Base-by-base conservation (phyloP, 352 stramenopile genomes). In the Aphanomyces euteiches region DNA sequence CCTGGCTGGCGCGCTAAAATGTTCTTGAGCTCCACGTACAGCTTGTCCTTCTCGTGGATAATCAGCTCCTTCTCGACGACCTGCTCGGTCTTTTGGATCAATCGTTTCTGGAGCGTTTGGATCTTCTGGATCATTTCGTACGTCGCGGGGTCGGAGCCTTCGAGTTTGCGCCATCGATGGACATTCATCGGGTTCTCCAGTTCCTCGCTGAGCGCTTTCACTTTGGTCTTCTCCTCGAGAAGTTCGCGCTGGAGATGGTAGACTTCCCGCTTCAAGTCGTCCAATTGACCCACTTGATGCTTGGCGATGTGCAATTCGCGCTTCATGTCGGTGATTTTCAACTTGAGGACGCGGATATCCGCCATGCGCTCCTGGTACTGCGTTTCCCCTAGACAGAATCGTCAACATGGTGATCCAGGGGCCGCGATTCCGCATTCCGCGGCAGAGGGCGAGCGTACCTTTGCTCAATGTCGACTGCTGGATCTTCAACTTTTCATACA, bases 401-500 rank as follows among this genome's bases (percentile, higher is more conserved):
- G 41, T 65, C 37, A 65, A 28, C 28, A 28, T 28, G 28, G 2
- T 28, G 28, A 28, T 28, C 28, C 28, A 28, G 28, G 28, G 28
- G 28, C 28, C 28, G 28, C 28, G 28, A 28, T 28, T 28, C 28
- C 28, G 28, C 28, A 65, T 6, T 66, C 13, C 13, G 21, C 15
- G 15, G n/a, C 19, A 53, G 37, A 50, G 10, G 1, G 1, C 43
- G 36, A 19, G 17, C 56, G 66, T 80, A 72, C 40, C 48, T 67
- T 96, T 97, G 48, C 79, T 85, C 37, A 98, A 81, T 19, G 91
- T 98, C 38, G 81, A 96, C 72, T 98, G 89, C 75, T 98, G 92
- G 47, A 99, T 97, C 79, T 98, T 98, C 56, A 98, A 90, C 76
- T 98, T 98, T 77, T 99, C 96, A 75, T 98, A 98, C 17, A 99